These are phyloP conservation scores for Escovopsis sp. DNA, from an alignment of 2,329 filamentous ascomycete genomes.

Conservation along the genomic window DNA sequence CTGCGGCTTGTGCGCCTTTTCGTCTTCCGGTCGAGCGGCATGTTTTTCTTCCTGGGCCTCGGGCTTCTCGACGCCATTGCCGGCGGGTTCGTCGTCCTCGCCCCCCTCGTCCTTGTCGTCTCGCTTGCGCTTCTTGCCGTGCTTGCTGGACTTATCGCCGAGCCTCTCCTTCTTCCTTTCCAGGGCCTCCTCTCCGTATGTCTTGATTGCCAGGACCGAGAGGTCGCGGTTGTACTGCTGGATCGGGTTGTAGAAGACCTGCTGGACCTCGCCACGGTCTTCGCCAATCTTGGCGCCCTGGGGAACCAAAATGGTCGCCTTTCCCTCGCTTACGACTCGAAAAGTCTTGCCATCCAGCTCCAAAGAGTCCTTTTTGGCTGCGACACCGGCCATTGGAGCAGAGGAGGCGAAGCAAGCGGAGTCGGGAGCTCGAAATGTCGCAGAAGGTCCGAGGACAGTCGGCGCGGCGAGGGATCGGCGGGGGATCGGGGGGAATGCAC, in stretches of 20 bases:
- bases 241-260: slow-evolving; percentile 98
- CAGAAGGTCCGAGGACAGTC: neutral
- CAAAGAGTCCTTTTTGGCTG: slow-evolving; percentile 11
- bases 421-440: neutral
- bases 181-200: slow-evolving; percentile 58
- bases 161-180: slow-evolving; percentile 25
- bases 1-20: slow-evolving; percentile 22
- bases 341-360: slow-evolving; percentile 32
- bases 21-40: slow-evolving; percentile 6
- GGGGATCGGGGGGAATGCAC: slow-evolving; percentile 1
- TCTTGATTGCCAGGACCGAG: slow-evolving; percentile 81
- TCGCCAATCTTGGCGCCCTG: slow-evolving; percentile 28
- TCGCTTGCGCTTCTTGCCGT: slow-evolving; percentile 33
- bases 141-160: slow-evolving; percentile 26
- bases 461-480: slow-evolving; percentile 2
- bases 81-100: slow-evolving; percentile 6
- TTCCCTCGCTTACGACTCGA: slow-evolving; percentile 38
- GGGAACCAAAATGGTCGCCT: slow-evolving; percentile 42
- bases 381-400: slow-evolving; percentile 8
- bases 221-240: slow-evolving; percentile 98
- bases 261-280: slow-evolving; percentile 47
- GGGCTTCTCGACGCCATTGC: neutral
- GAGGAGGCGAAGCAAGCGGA: neutral
- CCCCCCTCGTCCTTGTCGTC: slow-evolving; percentile 17
- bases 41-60: slow-evolving; percentile 1